These are phyloP conservation scores for Lenwebbia sp. DNA, from an alignment of 345 rosid species.

Conservation along the genomic window DNA sequence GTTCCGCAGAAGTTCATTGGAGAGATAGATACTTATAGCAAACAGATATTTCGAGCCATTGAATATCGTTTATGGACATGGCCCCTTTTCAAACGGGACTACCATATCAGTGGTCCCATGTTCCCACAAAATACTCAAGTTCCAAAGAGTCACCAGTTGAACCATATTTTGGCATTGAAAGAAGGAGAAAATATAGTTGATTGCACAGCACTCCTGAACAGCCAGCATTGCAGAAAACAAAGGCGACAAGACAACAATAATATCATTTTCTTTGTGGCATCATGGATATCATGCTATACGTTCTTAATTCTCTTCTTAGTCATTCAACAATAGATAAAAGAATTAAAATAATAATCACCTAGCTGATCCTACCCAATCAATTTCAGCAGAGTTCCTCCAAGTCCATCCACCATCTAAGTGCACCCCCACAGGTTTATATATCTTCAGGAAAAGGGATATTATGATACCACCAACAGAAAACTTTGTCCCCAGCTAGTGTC, in stretches of 20 bases:
- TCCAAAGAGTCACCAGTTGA: not conserved
- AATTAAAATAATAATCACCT: not conserved
- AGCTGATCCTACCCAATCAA: not conserved
- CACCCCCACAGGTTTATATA: not conserved
- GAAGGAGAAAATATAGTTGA: not conserved
- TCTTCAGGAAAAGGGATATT: not conserved
- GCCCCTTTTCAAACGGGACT: not conserved
- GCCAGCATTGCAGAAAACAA: not conserved
- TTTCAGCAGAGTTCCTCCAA: not conserved
- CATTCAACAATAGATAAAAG: not conserved
- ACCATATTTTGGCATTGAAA: not conserved
- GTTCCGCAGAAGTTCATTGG: not conserved
- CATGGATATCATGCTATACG: not conserved
- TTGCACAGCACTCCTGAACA: not conserved
- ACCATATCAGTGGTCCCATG: not conserved
- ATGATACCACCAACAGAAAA: not conserved
- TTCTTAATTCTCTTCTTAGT: not conserved
- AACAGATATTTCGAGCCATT: not conserved
- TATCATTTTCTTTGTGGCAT: not conserved
- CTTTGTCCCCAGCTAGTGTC: not conserved
- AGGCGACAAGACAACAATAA: not conserved
- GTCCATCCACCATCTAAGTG: not conserved
- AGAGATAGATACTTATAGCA: not conserved
- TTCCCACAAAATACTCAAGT: not conserved
- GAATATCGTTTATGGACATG: not conserved